These are phyloP conservation scores for Nakataea oryzae DNA, from an alignment of 2,329 filamentous ascomycete genomes.

Conservation along the genomic window DNA sequence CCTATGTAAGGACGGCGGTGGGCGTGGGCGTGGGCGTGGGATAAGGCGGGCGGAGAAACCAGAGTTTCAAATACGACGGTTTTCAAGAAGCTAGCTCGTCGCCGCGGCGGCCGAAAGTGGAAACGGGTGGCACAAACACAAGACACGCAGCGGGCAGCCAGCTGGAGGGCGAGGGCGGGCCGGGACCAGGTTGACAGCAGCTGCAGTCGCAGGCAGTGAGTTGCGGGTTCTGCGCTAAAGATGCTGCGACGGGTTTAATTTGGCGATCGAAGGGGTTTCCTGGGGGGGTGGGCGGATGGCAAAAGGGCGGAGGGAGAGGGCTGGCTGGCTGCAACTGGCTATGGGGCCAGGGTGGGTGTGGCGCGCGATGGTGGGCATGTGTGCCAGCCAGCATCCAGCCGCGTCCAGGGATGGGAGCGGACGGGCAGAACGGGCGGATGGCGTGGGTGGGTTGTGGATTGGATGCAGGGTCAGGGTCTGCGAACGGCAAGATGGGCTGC, in stretches of 20 bases:
- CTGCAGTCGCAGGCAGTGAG: neutral
- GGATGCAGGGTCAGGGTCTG: neutral
- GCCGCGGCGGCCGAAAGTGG: neutral
- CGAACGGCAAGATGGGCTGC: neutral
- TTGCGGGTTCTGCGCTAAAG: neutral
- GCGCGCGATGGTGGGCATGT: neutral
- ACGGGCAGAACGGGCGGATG: neutral
- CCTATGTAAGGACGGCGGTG: neutral
- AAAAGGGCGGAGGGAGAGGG: neutral
- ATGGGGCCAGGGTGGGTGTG: neutral
- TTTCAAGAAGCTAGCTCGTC: neutral
- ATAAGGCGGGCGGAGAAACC: neutral
- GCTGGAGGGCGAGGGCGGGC: too few species aligned
- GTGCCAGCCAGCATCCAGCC: neutral
- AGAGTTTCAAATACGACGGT: neutral
- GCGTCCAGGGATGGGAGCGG: neutral
- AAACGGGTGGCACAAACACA: neutral
- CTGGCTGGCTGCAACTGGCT: too few species aligned
- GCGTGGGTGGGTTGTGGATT: neutral
- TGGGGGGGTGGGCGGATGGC: too few species aligned
- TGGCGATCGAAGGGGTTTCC: neutral
- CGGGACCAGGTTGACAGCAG: too few species aligned
- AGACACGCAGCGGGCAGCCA: neutral
- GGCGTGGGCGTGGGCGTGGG: neutral
- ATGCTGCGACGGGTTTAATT: neutral